Percentiles rank a stretch among this genome's conserved stretches.
Evolutionary conservation across 2,329 filamentous ascomycete genomes (phyloP).

Genomic region (Cordyceps militaris): DNA sequence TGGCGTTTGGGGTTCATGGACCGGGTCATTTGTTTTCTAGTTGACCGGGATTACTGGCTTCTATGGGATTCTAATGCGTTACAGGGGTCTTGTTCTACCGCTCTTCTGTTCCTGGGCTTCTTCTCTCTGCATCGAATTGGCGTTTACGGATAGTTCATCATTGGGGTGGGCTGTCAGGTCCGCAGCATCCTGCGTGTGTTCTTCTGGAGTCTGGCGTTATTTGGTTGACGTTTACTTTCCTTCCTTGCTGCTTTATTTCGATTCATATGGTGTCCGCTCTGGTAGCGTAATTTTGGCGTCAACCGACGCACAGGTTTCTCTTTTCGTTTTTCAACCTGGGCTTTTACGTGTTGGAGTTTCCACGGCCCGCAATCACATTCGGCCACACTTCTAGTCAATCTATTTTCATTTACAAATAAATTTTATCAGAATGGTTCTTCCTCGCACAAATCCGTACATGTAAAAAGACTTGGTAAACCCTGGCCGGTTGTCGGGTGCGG

Average conservation of each 20-base stretch:
- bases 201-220: background rate
- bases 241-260: background rate
- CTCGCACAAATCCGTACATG: background rate
- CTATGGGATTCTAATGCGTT: background rate
- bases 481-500: background rate
- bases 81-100: background rate
- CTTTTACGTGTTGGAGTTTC: background rate
- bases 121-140: slow-evolving; percentile 1
- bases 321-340: background rate
- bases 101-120: background rate
- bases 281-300: background rate
- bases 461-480: background rate
- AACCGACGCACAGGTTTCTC: background rate
- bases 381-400: background rate
- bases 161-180: background rate
- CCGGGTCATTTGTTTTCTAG: background rate
- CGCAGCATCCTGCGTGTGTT: background rate
- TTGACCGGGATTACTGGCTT: background rate
- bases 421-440: background rate
- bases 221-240: background rate
- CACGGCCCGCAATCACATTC: background rate
- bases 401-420: background rate
- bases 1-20: slow-evolving; percentile 1
- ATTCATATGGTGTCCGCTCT: background rate
- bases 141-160: background rate